Conservation (phyloP, 2,329 filamentous ascomycete genomes). For the Calonectria pauciramosa region DNA sequence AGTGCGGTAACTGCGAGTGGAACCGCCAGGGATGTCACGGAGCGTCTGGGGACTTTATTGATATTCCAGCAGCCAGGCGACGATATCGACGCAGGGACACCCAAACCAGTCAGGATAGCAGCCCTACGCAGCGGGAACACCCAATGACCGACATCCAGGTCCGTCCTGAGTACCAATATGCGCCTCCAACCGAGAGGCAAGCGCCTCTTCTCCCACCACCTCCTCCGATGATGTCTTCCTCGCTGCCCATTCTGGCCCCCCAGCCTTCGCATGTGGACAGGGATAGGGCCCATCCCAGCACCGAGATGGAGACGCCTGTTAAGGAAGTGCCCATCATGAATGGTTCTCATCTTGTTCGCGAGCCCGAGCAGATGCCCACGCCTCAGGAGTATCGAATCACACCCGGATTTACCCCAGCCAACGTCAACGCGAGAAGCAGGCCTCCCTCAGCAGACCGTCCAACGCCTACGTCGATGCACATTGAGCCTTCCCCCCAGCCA, state of each 20-base stretch:
- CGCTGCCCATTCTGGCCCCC: constrained; percentile 16
- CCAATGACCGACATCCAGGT: constrained; percentile 27
- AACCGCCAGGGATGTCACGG: constrained; percentile 56
- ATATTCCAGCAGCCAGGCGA: constrained; percentile 33
- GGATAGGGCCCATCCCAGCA: constrained; percentile 37
- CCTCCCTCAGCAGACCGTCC: constrained; percentile 46
- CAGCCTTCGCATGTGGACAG: constrained; percentile 30
- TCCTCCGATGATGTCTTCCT: background rate
- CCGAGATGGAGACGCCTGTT: constrained; percentile 34
- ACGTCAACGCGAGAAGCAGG: constrained; percentile 39
- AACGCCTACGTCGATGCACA: constrained; percentile 46
- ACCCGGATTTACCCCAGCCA: constrained; percentile 50
- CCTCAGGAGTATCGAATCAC: constrained; percentile 44
- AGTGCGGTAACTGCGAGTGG: constrained; percentile 68
- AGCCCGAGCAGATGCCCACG: constrained; percentile 45
- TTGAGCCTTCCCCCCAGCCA: constrained; percentile 45
- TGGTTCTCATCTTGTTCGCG: constrained; percentile 30
- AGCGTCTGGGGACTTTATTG: constrained; percentile 43
- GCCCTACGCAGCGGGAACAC: constrained; percentile 22
- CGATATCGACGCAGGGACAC: constrained; percentile 32
- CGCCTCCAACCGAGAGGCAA: background rate
- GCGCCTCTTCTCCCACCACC: background rate
- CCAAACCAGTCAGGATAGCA: background rate
- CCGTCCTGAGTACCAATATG: constrained; percentile 15
- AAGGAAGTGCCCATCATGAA: constrained; percentile 33